Percentiles rank a stretch among this genome's conserved stretches.
Conservation (phyloP, 768 basidiomycete species). For the Boletus pseudopeckii region DNA sequence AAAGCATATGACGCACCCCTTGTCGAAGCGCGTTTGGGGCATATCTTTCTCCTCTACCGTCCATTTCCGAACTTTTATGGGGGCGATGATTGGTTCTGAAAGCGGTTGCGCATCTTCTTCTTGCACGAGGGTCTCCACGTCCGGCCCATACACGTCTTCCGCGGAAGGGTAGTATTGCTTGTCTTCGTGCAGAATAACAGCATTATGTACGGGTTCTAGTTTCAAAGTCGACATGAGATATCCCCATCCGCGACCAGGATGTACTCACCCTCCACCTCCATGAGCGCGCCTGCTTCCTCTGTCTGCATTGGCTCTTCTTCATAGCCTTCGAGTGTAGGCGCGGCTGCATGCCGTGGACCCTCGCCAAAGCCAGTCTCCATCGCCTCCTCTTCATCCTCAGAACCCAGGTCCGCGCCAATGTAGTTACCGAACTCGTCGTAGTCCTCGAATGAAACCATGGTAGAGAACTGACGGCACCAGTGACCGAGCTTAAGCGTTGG, state of each 20-base stretch:
- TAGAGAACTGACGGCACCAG: background rate
- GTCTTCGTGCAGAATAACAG: slow-evolving; percentile 91
- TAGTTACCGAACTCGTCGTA: slow-evolving; percentile 98
- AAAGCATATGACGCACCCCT: slow-evolving; percentile 58
- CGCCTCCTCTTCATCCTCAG: slow-evolving; percentile 65
- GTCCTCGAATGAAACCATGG: slow-evolving; percentile 65
- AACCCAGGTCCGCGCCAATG: slow-evolving; percentile 92
- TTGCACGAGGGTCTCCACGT: slow-evolving; percentile 94
- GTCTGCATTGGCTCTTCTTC: slow-evolving; percentile 65
- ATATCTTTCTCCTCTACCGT: slow-evolving; percentile 92
- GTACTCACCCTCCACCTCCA: slow-evolving; percentile 79
- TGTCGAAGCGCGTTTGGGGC: slow-evolving; percentile 97
- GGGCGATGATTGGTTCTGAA: slow-evolving; percentile 91
- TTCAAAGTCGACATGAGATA: slow-evolving; percentile 8
- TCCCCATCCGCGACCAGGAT: background rate
- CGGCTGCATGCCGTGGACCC: slow-evolving; percentile 34
- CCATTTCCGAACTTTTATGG: slow-evolving; percentile 94
- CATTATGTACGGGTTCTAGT: slow-evolving; percentile 73
- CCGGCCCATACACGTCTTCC: slow-evolving; percentile 85
- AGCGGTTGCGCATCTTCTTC: slow-evolving; percentile 98
- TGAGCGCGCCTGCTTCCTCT: slow-evolving; percentile 61
- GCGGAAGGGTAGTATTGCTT: slow-evolving; percentile 98
- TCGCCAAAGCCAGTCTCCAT: slow-evolving; percentile 49
- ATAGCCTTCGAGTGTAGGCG: slow-evolving; percentile 75
- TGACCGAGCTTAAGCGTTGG: slow-evolving; percentile 1